Conservation (phyloP, 768 basidiomycete genomes). For the Lactarius psammicola region DNA sequence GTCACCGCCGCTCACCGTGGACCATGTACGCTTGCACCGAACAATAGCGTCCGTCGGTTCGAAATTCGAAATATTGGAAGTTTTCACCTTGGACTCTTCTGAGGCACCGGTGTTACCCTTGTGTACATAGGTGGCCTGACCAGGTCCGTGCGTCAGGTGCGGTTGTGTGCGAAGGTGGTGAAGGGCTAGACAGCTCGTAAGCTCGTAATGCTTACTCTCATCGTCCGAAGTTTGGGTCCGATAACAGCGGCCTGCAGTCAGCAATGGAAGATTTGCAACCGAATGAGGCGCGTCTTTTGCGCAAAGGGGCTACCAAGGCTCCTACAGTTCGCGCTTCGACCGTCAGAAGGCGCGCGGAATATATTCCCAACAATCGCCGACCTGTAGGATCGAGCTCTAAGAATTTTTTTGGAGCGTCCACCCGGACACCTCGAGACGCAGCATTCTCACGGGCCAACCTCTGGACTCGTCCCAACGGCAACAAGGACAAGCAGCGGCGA, state of each 20-base stretch:
- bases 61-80: constrained; percentile 2
- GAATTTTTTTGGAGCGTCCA: neutral
- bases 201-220: constrained; percentile 15
- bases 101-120: neutral
- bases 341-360: constrained; percentile 10
- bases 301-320: constrained; percentile 36
- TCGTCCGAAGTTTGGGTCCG: constrained; percentile 5
- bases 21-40: neutral
- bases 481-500: neutral
- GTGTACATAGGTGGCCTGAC: neutral
- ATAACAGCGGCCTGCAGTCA: constrained; percentile 11
- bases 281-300: constrained; percentile 39
- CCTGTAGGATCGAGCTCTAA: constrained; percentile 2
- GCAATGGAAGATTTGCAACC: constrained; percentile 42
- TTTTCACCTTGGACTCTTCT: neutral
- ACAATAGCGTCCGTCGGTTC: neutral
- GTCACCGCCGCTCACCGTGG: neutral
- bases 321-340: constrained; percentile 34
- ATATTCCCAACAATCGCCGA: constrained; percentile 23
- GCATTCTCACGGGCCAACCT: neutral
- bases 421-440: constrained; percentile 1
- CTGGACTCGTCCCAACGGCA: neutral
- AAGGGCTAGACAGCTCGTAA: neutral
- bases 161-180: neutral
- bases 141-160: neutral